Evolutionary conservation across 2,329 filamentous ascomycete species (phyloP).

Genomic region (Colletotrichum cereale): DNA sequence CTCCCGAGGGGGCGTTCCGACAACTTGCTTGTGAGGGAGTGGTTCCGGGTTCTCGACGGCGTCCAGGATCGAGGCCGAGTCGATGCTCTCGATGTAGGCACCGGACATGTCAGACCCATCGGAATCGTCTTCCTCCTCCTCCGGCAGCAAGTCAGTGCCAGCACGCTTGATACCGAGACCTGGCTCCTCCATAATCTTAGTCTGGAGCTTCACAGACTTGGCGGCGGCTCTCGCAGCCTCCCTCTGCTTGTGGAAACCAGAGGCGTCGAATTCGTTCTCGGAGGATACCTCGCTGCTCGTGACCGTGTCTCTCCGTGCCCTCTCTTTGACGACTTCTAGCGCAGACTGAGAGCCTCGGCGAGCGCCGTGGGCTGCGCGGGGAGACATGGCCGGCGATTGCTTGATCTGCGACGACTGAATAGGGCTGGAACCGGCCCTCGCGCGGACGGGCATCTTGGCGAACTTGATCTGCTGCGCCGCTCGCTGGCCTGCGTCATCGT

Average conservation of each 20-base stretch:
- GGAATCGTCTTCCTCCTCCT: conserved; percentile 71
- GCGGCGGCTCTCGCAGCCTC: conserved; percentile 71
- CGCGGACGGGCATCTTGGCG: conserved; percentile 91
- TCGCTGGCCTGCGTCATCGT: conserved; percentile 74
- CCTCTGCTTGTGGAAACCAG: conserved; percentile 72
- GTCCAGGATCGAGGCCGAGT: conserved; percentile 79
- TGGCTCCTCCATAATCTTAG: conserved; percentile 65
- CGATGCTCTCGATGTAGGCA: conserved; percentile 75
- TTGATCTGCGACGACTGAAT: conserved; percentile 75
- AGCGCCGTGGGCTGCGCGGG: conserved; percentile 57
- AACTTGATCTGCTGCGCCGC: conserved; percentile 94
- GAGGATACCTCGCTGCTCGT: conserved; percentile 88
- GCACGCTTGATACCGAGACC: conserved; percentile 57
- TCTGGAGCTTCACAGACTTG: conserved; percentile 64
- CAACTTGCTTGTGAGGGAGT: conserved; percentile 66
- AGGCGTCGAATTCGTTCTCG: conserved; percentile 81
- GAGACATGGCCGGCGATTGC: conserved; percentile 64
- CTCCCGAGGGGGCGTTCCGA: conserved; percentile 73
- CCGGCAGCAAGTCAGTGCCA: conserved; percentile 65
- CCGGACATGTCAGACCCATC: conserved; percentile 73
- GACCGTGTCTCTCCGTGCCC: conserved; percentile 79
- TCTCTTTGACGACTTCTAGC: conserved; percentile 76
- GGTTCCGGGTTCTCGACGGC: conserved; percentile 71
- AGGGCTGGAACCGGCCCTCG: conserved; percentile 89
- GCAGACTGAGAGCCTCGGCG: conserved; percentile 79